phyloP scores from a whole-genome alignment of 208 protist genomes.

The Vickermania spadyakhi region DNA sequence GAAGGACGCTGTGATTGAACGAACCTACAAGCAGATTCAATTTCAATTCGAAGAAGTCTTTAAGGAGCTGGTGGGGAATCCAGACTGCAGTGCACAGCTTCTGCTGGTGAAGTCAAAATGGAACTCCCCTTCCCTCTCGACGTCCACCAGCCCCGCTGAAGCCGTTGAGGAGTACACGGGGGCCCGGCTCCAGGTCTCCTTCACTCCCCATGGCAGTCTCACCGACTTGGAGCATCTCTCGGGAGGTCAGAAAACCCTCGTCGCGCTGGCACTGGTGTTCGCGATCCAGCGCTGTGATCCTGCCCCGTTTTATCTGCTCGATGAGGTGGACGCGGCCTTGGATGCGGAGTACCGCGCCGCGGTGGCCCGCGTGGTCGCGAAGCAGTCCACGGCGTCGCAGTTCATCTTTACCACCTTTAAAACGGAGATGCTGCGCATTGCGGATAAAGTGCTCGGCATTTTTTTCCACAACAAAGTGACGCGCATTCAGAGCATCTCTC shows the following conservation, averaged over 20 bases:
- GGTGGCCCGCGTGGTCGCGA: slow-evolving; percentile 90
- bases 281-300: slow-evolving; percentile 98
- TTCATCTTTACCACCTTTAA: slow-evolving; percentile 98
- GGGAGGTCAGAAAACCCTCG: slow-evolving; percentile 98
- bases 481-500: slow-evolving; percentile 80
- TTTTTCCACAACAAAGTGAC: slow-evolving; percentile 94
- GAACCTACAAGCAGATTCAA: slow-evolving; percentile 97
- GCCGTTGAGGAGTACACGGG: slow-evolving; percentile 69
- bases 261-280: slow-evolving; percentile 99
- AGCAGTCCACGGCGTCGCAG: slow-evolving; percentile 89
- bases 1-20: slow-evolving; percentile 96
- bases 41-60: slow-evolving; percentile 97
- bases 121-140: not conserved
- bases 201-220: slow-evolving; percentile 63
- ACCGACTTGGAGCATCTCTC: slow-evolving; percentile 92
- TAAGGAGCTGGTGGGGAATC: slow-evolving; percentile 90
- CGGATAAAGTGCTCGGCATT: slow-evolving; percentile 93
- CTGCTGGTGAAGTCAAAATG: slow-evolving; percentile 33
- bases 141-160: not conserved
- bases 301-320: slow-evolving; percentile 99
- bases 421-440: slow-evolving; percentile 92
- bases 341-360: slow-evolving; percentile 93
- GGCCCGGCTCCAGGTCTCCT: slow-evolving; percentile 89
- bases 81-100: slow-evolving; percentile 77
- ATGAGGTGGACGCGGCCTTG: slow-evolving; percentile 98